These are phyloP conservation scores for Brettanomyces anomalus DNA, from an alignment of 805 yeast genomes.

Conservation along the genomic window DNA sequence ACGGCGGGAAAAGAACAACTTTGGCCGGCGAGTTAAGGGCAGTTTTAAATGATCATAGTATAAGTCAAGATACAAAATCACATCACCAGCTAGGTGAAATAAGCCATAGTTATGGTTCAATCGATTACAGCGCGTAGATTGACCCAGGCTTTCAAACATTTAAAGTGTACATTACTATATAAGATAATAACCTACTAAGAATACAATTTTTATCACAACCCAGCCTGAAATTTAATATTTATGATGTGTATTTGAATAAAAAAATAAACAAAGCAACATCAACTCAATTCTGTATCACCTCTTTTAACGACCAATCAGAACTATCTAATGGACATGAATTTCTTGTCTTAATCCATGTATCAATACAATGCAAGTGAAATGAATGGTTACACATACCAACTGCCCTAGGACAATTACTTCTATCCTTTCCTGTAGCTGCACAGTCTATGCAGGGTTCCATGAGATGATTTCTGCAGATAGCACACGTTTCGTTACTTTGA, in stretches of 20 bases:
- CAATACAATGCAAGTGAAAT: constrained; percentile 96
- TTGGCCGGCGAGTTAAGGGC: too few species aligned
- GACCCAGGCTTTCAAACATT: too few species aligned
- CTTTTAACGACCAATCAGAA: constrained; percentile 61
- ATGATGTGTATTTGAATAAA: background rate
- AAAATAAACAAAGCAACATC: background rate
- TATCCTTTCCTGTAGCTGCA: constrained; percentile 45
- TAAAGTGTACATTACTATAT: too few species aligned
- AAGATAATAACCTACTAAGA: too few species aligned
- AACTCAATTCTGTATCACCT: constrained; percentile 17
- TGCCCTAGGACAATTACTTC: constrained; percentile 68
- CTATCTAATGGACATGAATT: constrained; percentile 96
- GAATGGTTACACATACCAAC: constrained; percentile 98
- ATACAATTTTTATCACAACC: too few species aligned
- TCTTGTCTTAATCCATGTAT: constrained; percentile 90
- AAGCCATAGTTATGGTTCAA: too few species aligned
- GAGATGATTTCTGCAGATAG: constrained; percentile 93
- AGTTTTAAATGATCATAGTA: too few species aligned
- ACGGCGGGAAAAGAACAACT: too few species aligned
- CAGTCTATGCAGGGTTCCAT: constrained; percentile 99
- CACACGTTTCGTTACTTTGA: constrained; percentile 72
- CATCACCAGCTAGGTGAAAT: too few species aligned
- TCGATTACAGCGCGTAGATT: too few species aligned
- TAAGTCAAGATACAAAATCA: too few species aligned
- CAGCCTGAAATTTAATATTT: too few species aligned